Evolutionary conservation across 306 rosid genomes (phyloP).

Genomic region (Oxytropis ochrocephala): DNA sequence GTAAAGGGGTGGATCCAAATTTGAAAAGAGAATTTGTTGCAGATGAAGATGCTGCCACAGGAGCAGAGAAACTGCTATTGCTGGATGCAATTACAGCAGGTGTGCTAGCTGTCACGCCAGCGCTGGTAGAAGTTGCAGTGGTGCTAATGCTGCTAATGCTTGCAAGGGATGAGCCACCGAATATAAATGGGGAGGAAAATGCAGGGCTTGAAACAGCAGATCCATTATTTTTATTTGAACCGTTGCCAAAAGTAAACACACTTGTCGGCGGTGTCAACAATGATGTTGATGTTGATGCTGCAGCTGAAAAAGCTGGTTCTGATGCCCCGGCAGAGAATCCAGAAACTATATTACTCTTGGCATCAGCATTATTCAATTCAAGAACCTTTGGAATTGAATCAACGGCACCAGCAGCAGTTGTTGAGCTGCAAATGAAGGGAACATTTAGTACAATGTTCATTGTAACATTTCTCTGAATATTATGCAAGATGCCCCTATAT

Average conservation of each 20-base stretch:
- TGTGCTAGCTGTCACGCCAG: slow-evolving; percentile 20
- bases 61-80: slow-evolving; percentile 23
- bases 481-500: background rate
- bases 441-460: background rate
- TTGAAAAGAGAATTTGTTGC: slow-evolving; percentile 37
- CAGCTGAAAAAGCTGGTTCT: slow-evolving; percentile 33
- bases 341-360: slow-evolving; percentile 24
- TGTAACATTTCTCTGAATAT: slow-evolving; percentile 3
- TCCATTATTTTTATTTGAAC: slow-evolving; percentile 40
- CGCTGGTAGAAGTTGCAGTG: slow-evolving; percentile 10
- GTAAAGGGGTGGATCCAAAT: slow-evolving; percentile 31
- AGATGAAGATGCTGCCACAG: slow-evolving; percentile 27
- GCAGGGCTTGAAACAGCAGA: slow-evolving; percentile 31
- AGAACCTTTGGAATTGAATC: slow-evolving; percentile 26
- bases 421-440: slow-evolving; percentile 43
- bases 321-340: slow-evolving; percentile 33
- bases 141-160: slow-evolving; percentile 4
- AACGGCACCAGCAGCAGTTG: slow-evolving; percentile 21
- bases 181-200: slow-evolving; percentile 26
- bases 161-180: slow-evolving; percentile 26
- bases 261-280: slow-evolving; percentile 26
- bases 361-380: slow-evolving; percentile 39
- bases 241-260: slow-evolving; percentile 27
- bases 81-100: slow-evolving; percentile 20
- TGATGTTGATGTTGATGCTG: slow-evolving; percentile 37